Evolutionary conservation across 2,329 filamentous ascomycete species (phyloP), one percentile per base, ranked within the genome.

Genomic region (Trichophaea hybrida): DNA sequence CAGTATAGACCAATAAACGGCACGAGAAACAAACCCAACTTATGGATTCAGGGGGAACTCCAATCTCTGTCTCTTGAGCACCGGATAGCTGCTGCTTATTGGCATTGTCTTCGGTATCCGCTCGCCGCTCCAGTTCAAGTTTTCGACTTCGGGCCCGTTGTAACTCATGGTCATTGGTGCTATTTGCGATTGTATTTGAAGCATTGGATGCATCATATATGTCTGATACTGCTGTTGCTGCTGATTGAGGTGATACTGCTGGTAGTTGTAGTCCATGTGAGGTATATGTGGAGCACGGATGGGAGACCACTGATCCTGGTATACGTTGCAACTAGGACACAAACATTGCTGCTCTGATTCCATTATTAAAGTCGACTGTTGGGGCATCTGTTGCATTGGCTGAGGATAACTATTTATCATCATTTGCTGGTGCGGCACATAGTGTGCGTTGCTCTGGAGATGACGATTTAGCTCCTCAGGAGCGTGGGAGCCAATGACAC

Each of bases 401-500:
- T 7, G 33, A 2, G 5, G 50, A 49, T 51, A 51, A 24, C 24
- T 24, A 24, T 24, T 24, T 3, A 24, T 24, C 1, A 7, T 13
- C 6, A 17, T 51, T 24, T 7, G 15, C 32, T 10, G 57, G 48
- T 8, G 59, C n/a, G 5, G 40, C 33, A 10, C 51, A 62, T 38
- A n/a, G 24, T 61, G 58, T 17, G 50, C 49, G 34, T 46, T 54
- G 3, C 53, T 35, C 44, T 57, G 52, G 37, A 62, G 53, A 12
- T 62, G 58, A 5, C 57, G 35, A 12, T 55, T 50, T 32, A 62
- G 55, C 13, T 62, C 60, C 38, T 58, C 54, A 1, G 51, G 51
- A 31, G 61, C 55, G 5, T 38, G 44, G 49, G 57, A 60, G 10
- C 60, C 58, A 24, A 62, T 60, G 40, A 61, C 55, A 4, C 34